Evolutionary conservation across 257 asterid species (phyloP).

Genomic region (Solanum okadae): DNA sequence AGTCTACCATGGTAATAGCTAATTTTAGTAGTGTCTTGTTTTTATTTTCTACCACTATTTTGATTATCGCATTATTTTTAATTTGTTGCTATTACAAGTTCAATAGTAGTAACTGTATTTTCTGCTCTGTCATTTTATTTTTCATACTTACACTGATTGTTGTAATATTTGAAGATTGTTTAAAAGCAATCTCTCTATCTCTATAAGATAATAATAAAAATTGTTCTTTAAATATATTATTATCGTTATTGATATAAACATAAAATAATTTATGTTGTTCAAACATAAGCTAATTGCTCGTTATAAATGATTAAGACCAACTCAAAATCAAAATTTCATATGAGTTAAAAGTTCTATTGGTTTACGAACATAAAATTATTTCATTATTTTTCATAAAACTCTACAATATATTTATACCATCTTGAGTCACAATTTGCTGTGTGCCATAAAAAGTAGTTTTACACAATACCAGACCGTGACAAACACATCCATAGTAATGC

Average conservation of each 20-base stretch:
- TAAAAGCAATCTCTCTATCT: no score
- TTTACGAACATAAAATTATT: not conserved
- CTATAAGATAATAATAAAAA: no score
- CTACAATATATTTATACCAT: not conserved
- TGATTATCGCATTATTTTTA: no score
- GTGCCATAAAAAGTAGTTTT: not conserved
- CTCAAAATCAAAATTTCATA: not conserved
- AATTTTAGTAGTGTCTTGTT: not conserved
- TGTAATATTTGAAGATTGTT: no score
- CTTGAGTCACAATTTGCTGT: not conserved
- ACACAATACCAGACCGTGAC: not conserved
- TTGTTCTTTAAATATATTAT: no score
- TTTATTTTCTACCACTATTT: not conserved
- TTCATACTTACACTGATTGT: no score
- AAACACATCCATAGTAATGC: not conserved
- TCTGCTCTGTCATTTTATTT: no score
- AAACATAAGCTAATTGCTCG: not conserved
- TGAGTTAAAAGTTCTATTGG: not conserved
- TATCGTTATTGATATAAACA: no score
- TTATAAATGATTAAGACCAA: not conserved
- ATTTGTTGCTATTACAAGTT: no score
- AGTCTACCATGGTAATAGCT: not conserved
- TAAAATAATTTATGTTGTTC: not conserved
- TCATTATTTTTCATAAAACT: not conserved
- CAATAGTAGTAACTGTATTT: no score